Evolutionary conservation across 1,284 basidiomycete genomes (phyloP).

Genomic region (Leccinum fallax): DNA sequence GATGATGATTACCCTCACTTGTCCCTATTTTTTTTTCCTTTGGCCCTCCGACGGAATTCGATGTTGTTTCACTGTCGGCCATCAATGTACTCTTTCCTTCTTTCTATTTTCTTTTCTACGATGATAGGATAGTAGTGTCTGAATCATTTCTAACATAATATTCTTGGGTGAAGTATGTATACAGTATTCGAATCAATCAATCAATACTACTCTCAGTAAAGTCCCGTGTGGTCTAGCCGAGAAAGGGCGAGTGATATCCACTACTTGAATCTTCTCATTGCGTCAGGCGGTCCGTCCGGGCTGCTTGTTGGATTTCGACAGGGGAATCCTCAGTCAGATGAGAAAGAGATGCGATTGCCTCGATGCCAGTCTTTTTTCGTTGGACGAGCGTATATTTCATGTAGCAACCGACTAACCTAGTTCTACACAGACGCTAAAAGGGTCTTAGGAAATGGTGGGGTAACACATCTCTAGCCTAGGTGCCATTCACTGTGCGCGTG

Average conservation of each 20-base stretch:
- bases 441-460: background rate
- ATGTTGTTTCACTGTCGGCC: background rate
- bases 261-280: background rate
- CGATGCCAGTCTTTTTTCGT: too few species aligned
- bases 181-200: background rate
- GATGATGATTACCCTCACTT: background rate
- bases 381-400: too few species aligned
- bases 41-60: background rate
- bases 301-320: background rate
- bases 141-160: conserved; percentile 17
- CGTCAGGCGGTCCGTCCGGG: background rate
- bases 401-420: too few species aligned
- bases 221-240: background rate
- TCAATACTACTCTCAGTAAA: background rate
- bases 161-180: conserved; percentile 18
- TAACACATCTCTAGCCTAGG: background rate
- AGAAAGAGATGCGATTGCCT: background rate
- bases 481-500: background rate
- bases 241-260: background rate
- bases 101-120: background rate
- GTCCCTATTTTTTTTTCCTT: background rate
- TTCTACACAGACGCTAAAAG: too few species aligned
- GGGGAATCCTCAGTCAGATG: background rate
- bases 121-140: conserved; percentile 16
- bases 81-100: conserved; percentile 13